Evolutionary conservation across 345 rosid genomes (phyloP).

Genomic region (Cardamine chenopodiifolia): DNA sequence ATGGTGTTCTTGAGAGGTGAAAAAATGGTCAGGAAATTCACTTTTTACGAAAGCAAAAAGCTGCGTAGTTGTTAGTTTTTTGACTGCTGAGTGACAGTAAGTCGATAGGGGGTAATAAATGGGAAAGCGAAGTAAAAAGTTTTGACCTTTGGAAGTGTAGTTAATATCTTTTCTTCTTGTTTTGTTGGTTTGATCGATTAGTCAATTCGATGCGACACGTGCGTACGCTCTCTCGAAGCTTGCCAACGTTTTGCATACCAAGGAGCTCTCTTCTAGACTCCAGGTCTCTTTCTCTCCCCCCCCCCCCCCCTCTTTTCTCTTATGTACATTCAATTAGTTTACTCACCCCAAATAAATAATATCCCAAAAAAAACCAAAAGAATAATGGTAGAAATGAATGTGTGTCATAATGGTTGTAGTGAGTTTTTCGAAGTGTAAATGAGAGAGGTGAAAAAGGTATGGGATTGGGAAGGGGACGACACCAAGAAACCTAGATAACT

Average conservation of each 20-base stretch:
- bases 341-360: background rate
- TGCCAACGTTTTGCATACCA: slow-evolving; percentile 93
- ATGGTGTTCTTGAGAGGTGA: slow-evolving; percentile 20
- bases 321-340: slow-evolving; percentile 23
- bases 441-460: slow-evolving; percentile 17
- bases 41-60: slow-evolving; percentile 25
- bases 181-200: slow-evolving; percentile 36
- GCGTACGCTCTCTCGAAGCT: slow-evolving; percentile 99
- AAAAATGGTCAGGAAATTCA: background rate
- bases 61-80: slow-evolving; percentile 21
- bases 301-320: slow-evolving; percentile 1
- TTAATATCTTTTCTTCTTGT: background rate
- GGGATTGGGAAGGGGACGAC: slow-evolving; percentile 18
- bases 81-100: slow-evolving; percentile 36
- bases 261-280: slow-evolving; percentile 80
- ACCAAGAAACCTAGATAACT: slow-evolving; percentile 37
- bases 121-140: slow-evolving; percentile 2
- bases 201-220: slow-evolving; percentile 91
- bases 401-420: slow-evolving; percentile 28
- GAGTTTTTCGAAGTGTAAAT: slow-evolving; percentile 8
- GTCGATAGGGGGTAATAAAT: slow-evolving; percentile 27
- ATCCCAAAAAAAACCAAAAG: background rate
- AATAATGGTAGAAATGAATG: slow-evolving; percentile 23
- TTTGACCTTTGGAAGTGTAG: slow-evolving; percentile 24
- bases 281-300: slow-evolving; percentile 54